Evolutionary conservation across 352 stramenopile species (phyloP).

Genomic region (Phytophthora niederhauseri): DNA sequence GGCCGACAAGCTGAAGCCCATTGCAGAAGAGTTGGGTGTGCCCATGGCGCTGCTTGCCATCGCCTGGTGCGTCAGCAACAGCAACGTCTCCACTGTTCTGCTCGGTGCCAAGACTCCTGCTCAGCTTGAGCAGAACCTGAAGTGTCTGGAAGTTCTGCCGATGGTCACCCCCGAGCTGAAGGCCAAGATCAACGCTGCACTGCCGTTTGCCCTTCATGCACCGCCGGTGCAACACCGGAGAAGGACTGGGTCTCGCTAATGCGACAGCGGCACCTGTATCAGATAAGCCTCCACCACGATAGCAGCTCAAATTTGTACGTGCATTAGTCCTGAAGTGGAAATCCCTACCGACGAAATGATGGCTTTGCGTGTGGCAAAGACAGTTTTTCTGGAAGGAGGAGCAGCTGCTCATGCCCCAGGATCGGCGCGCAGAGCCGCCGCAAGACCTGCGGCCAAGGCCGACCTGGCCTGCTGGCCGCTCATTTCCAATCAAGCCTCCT

Average conservation of each 20-base stretch:
- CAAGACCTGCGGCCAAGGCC: too few relatives aligned
- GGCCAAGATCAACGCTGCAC: conserved; percentile 48
- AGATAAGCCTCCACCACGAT: too few relatives aligned
- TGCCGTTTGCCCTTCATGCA: conserved; percentile 12
- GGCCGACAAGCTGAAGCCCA: conserved; percentile 36
- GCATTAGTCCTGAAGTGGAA: too few relatives aligned
- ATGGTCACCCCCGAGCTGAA: conserved; percentile 61
- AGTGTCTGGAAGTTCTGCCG: conserved; percentile 40
- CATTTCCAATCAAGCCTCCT: too few relatives aligned
- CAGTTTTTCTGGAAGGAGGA: too few relatives aligned
- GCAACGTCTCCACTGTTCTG: conserved; percentile 61
- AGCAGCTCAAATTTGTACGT: too few relatives aligned
- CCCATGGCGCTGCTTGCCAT: conserved; percentile 52
- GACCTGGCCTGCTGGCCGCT: too few relatives aligned
- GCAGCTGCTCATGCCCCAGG: too few relatives aligned
- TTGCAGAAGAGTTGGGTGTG: conserved; percentile 23
- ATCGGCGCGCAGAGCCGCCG: too few relatives aligned
- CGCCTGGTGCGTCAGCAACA: conserved; percentile 62
- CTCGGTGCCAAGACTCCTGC: conserved; percentile 50
- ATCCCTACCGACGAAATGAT: too few relatives aligned
- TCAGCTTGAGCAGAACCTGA: conserved; percentile 68
- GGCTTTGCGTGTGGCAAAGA: too few relatives aligned
- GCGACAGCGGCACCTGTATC: not conserved
- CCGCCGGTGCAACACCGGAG: not conserved
- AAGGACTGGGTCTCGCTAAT: not conserved